These are phyloP conservation scores for Casuarina cunninghamiana DNA, from an alignment of 306 rosid species.

Conservation along the genomic window DNA sequence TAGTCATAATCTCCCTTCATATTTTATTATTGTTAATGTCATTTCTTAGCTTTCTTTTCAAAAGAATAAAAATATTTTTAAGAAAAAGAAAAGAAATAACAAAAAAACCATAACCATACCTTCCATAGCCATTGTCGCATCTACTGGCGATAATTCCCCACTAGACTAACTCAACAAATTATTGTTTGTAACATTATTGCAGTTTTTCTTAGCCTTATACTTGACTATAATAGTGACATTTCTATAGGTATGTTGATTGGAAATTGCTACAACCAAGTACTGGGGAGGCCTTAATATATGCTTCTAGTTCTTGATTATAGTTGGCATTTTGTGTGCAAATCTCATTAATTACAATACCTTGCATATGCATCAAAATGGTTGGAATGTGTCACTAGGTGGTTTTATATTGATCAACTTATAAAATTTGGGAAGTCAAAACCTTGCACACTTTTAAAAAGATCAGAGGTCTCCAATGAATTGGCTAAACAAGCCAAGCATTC, in stretches of 20 bases:
- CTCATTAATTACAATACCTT: slow-evolving; percentile 24
- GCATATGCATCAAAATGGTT: slow-evolving; percentile 14
- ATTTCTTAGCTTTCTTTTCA: too few relatives aligned
- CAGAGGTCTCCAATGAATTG: slow-evolving; percentile 25
- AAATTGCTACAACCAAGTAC: slow-evolving; percentile 38
- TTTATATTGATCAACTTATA: slow-evolving; percentile 23
- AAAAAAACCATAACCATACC: slow-evolving; percentile 18
- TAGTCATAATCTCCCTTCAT: too few relatives aligned
- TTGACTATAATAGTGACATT: slow-evolving; percentile 43
- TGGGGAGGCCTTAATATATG: slow-evolving; percentile 35
- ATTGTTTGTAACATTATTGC: slow-evolving; percentile 24
- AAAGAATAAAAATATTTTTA: too few relatives aligned
- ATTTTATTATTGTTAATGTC: too few relatives aligned
- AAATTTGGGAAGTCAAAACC: slow-evolving; percentile 26
- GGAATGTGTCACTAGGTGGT: slow-evolving; percentile 33
- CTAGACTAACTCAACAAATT: slow-evolving; percentile 36
- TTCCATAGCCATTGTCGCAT: background rate
- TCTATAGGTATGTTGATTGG: slow-evolving; percentile 31
- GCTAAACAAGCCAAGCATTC: slow-evolving; percentile 20
- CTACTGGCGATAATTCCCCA: slow-evolving; percentile 23
- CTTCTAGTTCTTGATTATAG: slow-evolving; percentile 33
- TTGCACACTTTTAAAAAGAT: slow-evolving; percentile 7
- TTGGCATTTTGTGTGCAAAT: slow-evolving; percentile 35
- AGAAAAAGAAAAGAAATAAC: too few relatives aligned
- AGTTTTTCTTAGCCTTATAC: slow-evolving; percentile 37